Conservation (phyloP, 2,329 filamentous ascomycete genomes). For the Salinomyces thailandicus region DNA sequence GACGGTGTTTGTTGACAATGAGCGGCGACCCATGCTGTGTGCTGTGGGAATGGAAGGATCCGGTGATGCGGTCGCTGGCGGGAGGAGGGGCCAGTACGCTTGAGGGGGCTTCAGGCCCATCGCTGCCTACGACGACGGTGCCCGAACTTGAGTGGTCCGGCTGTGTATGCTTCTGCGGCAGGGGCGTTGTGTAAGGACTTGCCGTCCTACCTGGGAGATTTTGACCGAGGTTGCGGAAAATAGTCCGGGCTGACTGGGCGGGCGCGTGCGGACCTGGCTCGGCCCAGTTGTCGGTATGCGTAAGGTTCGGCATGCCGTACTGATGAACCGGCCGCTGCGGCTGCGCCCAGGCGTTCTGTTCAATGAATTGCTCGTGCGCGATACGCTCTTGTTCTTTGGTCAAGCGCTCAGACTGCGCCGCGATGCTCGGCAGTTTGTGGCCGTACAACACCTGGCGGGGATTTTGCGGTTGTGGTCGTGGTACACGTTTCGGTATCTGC, state of each 20-base stretch:
- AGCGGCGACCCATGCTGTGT: slow-evolving; percentile 14
- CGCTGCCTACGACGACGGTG: slow-evolving; percentile 17
- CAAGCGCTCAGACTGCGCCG: slow-evolving; percentile 11
- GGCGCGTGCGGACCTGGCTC: slow-evolving; percentile 11
- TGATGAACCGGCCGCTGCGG: slow-evolving; percentile 50
- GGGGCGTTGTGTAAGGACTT: slow-evolving; percentile 23
- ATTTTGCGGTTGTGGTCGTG: slow-evolving; percentile 11
- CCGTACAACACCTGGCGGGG: slow-evolving; percentile 5
- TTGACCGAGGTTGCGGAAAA: slow-evolving; percentile 20
- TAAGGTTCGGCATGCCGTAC: slow-evolving; percentile 19
- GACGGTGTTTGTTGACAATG: slow-evolving; percentile 17
- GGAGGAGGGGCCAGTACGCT: slow-evolving; percentile 21
- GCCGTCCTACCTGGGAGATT: slow-evolving; percentile 3
- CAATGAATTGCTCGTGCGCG: slow-evolving; percentile 63
- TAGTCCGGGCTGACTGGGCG: slow-evolving; percentile 12
- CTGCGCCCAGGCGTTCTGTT: slow-evolving; percentile 87
- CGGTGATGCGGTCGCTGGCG: slow-evolving; percentile 12
- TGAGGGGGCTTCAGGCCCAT: slow-evolving; percentile 22
- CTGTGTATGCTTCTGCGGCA: slow-evolving; percentile 16
- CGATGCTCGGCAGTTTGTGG: neutral
- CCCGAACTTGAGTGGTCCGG: slow-evolving; percentile 18
- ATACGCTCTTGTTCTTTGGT: slow-evolving; percentile 48
- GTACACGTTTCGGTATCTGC: slow-evolving; percentile 18
- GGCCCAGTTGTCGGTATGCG: slow-evolving; percentile 26
- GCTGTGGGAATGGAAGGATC: slow-evolving; percentile 2